Conservation (phyloP, 495 filamentous ascomycete genomes). For the Daldinia vernicosa region DNA sequence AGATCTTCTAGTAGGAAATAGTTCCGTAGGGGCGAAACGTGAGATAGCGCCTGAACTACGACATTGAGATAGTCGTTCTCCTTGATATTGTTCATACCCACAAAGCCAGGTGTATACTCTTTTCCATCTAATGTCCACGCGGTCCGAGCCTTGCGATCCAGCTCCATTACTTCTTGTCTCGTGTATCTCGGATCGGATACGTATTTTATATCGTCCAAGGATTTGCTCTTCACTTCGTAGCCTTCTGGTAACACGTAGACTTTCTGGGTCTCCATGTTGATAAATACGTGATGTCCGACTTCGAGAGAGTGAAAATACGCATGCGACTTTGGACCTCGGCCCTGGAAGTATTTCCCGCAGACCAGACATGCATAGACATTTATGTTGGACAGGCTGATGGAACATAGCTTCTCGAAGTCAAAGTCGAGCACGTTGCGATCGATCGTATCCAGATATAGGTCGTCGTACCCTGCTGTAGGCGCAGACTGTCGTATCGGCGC, state of each 20-base stretch:
- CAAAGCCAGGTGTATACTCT: slow-evolving; percentile 91
- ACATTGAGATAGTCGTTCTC: slow-evolving; percentile 99
- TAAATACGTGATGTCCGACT: slow-evolving; percentile 92
- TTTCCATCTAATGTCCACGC: slow-evolving; percentile 82
- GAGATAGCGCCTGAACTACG: slow-evolving; percentile 89
- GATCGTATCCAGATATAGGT: slow-evolving; percentile 98
- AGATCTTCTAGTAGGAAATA: slow-evolving; percentile 89
- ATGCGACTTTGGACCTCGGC: slow-evolving; percentile 90
- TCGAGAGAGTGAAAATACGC: slow-evolving; percentile 99
- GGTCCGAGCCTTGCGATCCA: slow-evolving; percentile 79
- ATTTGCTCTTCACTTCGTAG: slow-evolving; percentile 95
- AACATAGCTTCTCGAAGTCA: slow-evolving; percentile 98
- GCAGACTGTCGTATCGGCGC: slow-evolving; percentile 70
- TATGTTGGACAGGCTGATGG: slow-evolving; percentile 93
- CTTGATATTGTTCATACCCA: slow-evolving; percentile 99
- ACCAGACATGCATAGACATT: slow-evolving; percentile 98
- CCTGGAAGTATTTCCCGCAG: slow-evolving; percentile 97
- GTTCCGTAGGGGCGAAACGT: slow-evolving; percentile 90
- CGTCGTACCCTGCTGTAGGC: slow-evolving; percentile 88
- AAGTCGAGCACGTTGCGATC: slow-evolving; percentile 89
- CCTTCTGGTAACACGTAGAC: slow-evolving; percentile 97
- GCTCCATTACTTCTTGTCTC: slow-evolving; percentile 76
- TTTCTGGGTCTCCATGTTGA: slow-evolving; percentile 95
- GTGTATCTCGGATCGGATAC: slow-evolving; percentile 92
- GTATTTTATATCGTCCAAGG: slow-evolving; percentile 98